Evolutionary conservation across 768 basidiomycete genomes (phyloP), one percentile per base, ranked within the genome.

Genomic region (Xerocomus brunneocitrinus): DNA sequence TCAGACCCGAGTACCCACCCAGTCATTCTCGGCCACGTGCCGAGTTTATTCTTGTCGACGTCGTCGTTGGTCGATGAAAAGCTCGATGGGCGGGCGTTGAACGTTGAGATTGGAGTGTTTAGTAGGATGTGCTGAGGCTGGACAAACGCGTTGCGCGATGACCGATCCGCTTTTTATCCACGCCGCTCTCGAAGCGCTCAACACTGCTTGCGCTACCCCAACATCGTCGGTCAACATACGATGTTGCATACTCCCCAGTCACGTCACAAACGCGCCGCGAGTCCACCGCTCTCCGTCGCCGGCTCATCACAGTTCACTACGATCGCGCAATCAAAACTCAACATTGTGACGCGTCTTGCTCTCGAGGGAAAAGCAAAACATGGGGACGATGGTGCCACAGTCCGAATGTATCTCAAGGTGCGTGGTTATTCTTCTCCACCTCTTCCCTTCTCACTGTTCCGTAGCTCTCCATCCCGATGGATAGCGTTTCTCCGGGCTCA

Each of bases 341-440:
- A 87, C 63, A 72, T 90, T 14, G 86, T 89, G 3, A 83, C 86
- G 44, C 84, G 85, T 47, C 77, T 90, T 31, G 83, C 82, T 24
- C 80, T 91, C 46, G 85, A 89, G 62, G 89, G 88, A 30, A 84
- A 82, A 68, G 82, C 83, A 22, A 85, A 81, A 67, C 78, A 79
- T 51, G 80, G 78, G 2, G 73, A 79, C 42, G 85, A 88, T 62
- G 84, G 82, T 36, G 86, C 80, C 34, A 72, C 79, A 16, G 79
- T 91, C 47, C 83, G 77, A 59, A 83, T 90, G 77, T 91, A 87
- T 70, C 76, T 91, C 58, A 91, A 87, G 76, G 89, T 87, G 40
- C 16, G 54, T 43, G 68, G 61, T 47, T 58, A 50, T 28, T 19
- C 42, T 14, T 1, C 43, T 28, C 16, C 2, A 6, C 34, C 1